Conservation (phyloP, 225 moss, liverwort and hornwort genomes). For the Marchantia paleacea region DNA sequence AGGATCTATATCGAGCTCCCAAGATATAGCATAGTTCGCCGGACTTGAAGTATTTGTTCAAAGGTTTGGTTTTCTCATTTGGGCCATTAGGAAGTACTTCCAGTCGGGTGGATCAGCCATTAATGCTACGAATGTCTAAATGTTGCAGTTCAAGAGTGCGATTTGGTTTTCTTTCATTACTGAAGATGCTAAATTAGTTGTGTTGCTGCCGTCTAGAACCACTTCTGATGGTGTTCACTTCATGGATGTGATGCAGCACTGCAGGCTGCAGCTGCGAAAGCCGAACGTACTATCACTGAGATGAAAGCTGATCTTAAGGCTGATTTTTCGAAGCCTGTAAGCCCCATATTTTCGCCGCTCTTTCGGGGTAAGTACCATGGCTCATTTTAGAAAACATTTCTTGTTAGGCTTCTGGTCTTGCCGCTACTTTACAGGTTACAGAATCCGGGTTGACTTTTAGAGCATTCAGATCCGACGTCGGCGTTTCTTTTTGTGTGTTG, state of each 20-base stretch:
- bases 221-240: background rate
- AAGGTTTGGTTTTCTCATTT: background rate
- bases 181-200: background rate
- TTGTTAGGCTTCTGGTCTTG: background rate
- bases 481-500: no score
- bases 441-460: background rate
- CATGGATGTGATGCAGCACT: constrained; percentile 48
- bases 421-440: background rate
- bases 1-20: background rate
- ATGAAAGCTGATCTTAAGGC: constrained; percentile 91
- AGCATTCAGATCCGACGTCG: background rate
- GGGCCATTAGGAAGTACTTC: background rate
- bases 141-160: background rate
- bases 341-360: constrained; percentile 42
- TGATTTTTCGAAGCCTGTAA: constrained; percentile 63
- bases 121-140: no score
- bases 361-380: constrained; percentile 32
- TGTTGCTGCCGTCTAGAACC: background rate
- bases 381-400: background rate
- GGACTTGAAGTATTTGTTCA: background rate
- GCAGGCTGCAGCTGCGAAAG: constrained; percentile 96
- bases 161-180: background rate
- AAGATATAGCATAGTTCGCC: background rate
- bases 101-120: background rate
- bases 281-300: constrained; percentile 87